Conservation (phyloP, 306 rosid species). For the Gastrolobium villosum region DNA sequence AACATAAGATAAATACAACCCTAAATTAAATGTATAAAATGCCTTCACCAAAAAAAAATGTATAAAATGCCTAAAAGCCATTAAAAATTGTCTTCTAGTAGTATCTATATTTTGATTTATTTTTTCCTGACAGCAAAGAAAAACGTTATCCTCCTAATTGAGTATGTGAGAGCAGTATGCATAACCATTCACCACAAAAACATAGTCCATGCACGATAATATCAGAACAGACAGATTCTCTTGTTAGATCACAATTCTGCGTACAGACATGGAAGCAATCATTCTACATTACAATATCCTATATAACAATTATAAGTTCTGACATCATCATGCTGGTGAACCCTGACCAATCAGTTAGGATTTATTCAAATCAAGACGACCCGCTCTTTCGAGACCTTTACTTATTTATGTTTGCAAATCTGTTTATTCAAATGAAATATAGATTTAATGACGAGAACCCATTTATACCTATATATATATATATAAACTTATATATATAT, state of each 20-base stretch:
- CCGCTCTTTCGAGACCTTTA: not conserved
- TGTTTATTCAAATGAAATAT: slow-evolving; percentile 5
- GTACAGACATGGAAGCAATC: slow-evolving; percentile 48
- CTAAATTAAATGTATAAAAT: no score
- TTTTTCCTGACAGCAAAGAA: slow-evolving; percentile 2
- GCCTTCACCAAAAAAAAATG: no score
- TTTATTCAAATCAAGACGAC: slow-evolving; percentile 38
- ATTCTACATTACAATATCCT: slow-evolving; percentile 40
- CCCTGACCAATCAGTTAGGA: slow-evolving; percentile 43
- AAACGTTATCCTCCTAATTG: not conserved
- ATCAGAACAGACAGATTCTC: slow-evolving; percentile 39
- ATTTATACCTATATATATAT: no score
- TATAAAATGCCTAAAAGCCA: not conserved
- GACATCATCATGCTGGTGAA: slow-evolving; percentile 48
- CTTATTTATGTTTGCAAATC: not conserved
- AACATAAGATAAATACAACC: no score
- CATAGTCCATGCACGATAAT: slow-evolving; percentile 32
- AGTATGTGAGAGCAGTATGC: not conserved
- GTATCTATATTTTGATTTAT: not conserved
- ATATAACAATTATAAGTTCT: slow-evolving; percentile 15
- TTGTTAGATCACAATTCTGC: slow-evolving; percentile 45
- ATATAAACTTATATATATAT: no score
- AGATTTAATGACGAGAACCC: not conserved
- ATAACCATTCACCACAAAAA: slow-evolving; percentile 20
- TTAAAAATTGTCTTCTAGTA: not conserved